A percentile compares a stretch with the other conserved stretches of the same genome.
Evolutionary conservation across 768 basidiomycete genomes (phyloP).

Genomic region (Kwoniella newhampshirensis): DNA sequence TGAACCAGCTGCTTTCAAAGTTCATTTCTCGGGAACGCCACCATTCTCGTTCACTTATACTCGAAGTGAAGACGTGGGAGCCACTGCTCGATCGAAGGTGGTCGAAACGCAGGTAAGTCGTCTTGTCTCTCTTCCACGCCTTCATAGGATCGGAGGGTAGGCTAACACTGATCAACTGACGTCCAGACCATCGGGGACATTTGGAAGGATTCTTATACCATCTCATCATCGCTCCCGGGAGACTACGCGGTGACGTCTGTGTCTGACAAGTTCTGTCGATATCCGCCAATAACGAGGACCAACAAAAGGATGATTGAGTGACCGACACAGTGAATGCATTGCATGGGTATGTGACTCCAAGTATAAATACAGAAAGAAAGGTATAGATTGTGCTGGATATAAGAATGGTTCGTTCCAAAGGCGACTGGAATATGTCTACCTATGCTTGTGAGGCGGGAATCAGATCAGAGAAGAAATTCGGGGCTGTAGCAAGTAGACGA

Average conservation of each 20-base stretch:
- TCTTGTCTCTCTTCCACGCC: neutral
- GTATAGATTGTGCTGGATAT: conserved; percentile 12
- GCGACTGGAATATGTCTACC: neutral
- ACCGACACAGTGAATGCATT: neutral
- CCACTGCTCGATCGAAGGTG: conserved; percentile 29
- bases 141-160: neutral
- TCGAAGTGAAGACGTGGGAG: conserved; percentile 34
- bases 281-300: conserved; percentile 61
- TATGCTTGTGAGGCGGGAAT: neutral
- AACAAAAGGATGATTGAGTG: conserved; percentile 11
- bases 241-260: conserved; percentile 71
- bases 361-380: neutral
- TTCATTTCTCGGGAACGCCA: conserved; percentile 83
- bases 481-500: neutral
- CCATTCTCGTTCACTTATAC: conserved; percentile 77
- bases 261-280: conserved; percentile 83
- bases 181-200: conserved; percentile 52
- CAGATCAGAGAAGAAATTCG: conserved; percentile 10
- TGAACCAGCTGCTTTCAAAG: conserved; percentile 81
- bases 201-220: conserved; percentile 71
- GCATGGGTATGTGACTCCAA: conserved; percentile 2
- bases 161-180: neutral
- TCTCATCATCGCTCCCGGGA: conserved; percentile 91
- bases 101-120: conserved; percentile 51
- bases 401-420: neutral